Conservation (phyloP, 2,329 filamentous ascomycete genomes). For the Colletotrichum somersetense region DNA sequence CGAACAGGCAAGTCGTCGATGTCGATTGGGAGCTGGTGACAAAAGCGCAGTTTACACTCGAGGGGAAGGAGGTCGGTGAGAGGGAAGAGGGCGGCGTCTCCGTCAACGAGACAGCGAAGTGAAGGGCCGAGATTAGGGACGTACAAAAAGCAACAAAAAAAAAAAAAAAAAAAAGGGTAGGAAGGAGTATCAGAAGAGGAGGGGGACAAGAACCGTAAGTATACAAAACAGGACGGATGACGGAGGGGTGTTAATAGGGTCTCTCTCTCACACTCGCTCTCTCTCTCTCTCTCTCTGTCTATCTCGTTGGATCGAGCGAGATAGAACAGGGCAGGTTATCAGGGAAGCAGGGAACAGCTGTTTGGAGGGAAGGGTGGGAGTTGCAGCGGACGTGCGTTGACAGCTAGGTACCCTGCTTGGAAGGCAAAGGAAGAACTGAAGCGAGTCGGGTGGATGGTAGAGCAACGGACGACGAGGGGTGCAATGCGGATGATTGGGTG, state of each 20-base stretch:
- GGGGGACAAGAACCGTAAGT: slow-evolving; percentile 9
- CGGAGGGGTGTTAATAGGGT: slow-evolving; percentile 38
- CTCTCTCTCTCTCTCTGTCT: background rate
- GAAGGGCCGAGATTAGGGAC: background rate
- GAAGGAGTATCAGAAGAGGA: slow-evolving; percentile 20
- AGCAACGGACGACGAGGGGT: slow-evolving; percentile 30
- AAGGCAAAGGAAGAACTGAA: slow-evolving; percentile 27
- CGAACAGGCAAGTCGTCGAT: slow-evolving; percentile 19
- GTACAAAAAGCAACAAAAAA: background rate
- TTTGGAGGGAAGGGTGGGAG: slow-evolving; percentile 23
- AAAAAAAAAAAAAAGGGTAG: background rate
- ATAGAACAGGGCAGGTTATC: slow-evolving; percentile 4
- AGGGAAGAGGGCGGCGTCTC: slow-evolving; percentile 15
- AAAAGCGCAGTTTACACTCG: slow-evolving; percentile 6
- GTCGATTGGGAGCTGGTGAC: slow-evolving; percentile 15
- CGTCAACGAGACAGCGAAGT: slow-evolving; percentile 33
- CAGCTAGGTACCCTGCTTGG: slow-evolving; percentile 29
- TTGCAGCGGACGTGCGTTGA: slow-evolving; percentile 31
- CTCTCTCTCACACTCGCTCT: no score
- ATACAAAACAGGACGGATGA: slow-evolving; percentile 23
- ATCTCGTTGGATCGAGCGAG: slow-evolving; percentile 20
- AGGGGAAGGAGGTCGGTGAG: slow-evolving; percentile 1
- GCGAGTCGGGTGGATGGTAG: slow-evolving; percentile 31
- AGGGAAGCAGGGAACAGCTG: slow-evolving; percentile 33
- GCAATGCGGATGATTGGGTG: slow-evolving; percentile 39